Evolutionary conservation across 2,329 filamentous ascomycete genomes (phyloP).

Genomic region (Ophiostoma montium): DNA sequence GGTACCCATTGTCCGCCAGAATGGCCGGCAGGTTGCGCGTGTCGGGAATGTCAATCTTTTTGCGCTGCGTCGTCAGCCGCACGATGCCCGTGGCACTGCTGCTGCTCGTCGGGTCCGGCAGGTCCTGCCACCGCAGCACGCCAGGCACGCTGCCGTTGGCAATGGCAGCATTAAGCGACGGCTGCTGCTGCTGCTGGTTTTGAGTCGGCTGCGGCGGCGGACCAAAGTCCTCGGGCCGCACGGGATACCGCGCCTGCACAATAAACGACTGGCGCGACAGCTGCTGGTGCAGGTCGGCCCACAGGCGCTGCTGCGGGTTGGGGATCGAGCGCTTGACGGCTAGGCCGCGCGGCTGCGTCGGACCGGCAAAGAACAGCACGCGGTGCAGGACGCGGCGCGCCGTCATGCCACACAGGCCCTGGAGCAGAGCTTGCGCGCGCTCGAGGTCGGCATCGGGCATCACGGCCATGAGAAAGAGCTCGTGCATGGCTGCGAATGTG

Average conservation of each 20-base stretch:
- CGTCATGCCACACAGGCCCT: slow-evolving; percentile 42
- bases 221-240: slow-evolving; percentile 30
- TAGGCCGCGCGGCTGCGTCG: slow-evolving; percentile 29
- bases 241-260: slow-evolving; percentile 39
- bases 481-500: slow-evolving; percentile 30
- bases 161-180: slow-evolving; percentile 20
- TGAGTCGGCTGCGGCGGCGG: not conserved
- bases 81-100: slow-evolving; percentile 13
- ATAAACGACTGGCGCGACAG: slow-evolving; percentile 43
- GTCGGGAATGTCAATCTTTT: slow-evolving; percentile 41
- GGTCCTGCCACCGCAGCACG: slow-evolving; percentile 42
- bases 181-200: not conserved
- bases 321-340: slow-evolving; percentile 21
- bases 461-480: slow-evolving; percentile 42
- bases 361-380: slow-evolving; percentile 40
- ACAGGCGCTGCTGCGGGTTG: slow-evolving; percentile 21
- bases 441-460: slow-evolving; percentile 39
- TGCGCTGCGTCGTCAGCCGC: slow-evolving; percentile 36
- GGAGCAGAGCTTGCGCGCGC: slow-evolving; percentile 36
- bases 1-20: slow-evolving; percentile 37
- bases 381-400: slow-evolving; percentile 35
- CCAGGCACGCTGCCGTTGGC: slow-evolving; percentile 20
- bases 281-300: slow-evolving; percentile 41
- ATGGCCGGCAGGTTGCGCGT: slow-evolving; percentile 33
- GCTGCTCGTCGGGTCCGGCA: slow-evolving; percentile 40